These are phyloP conservation scores for Phoma sp. DNA, from an alignment of 2,329 filamentous ascomycete genomes.

Conservation along the genomic window DNA sequence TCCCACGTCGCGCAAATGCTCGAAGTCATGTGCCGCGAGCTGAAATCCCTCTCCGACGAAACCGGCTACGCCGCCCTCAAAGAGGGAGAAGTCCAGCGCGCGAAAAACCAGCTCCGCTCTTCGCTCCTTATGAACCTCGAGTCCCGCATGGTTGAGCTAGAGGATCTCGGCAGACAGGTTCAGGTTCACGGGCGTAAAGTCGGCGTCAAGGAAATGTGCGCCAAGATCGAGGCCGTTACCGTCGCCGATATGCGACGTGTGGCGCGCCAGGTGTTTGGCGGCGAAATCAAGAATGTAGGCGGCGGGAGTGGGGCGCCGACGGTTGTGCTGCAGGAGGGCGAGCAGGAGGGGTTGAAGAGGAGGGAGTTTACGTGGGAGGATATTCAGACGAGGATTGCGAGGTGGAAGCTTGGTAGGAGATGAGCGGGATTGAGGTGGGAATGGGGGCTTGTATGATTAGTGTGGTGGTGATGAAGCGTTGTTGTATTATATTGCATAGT, in stretches of 20 bases:
- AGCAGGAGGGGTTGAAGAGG: conserved; percentile 72
- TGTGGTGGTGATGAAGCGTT: background rate
- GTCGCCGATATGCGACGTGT: conserved; percentile 83
- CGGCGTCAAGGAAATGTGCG: conserved; percentile 91
- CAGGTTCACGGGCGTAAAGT: conserved; percentile 96
- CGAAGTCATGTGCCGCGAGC: conserved; percentile 92
- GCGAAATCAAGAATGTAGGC: conserved; percentile 76
- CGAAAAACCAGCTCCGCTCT: conserved; percentile 95
- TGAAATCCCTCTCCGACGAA: conserved; percentile 78
- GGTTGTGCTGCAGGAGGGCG: conserved; percentile 91
- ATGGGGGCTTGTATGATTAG: background rate
- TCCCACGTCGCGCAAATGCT: conserved; percentile 82
- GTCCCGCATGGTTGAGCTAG: conserved; percentile 94
- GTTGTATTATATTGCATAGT: conserved; percentile 2
- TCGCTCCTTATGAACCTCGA: conserved; percentile 97
- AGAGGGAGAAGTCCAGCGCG: conserved; percentile 81
- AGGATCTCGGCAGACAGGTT: conserved; percentile 92
- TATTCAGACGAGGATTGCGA: conserved; percentile 84
- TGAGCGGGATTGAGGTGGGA: background rate
- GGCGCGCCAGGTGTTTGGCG: conserved; percentile 78
- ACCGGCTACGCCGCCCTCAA: conserved; percentile 76
- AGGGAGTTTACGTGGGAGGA: conserved; percentile 82
- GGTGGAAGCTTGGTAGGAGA: conserved; percentile 79
- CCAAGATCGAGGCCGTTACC: conserved; percentile 81
- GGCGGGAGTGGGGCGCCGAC: conserved; percentile 87